Evolutionary conservation across 495 filamentous ascomycete genomes (phyloP).

Genomic region (Filosporella fistucella): DNA sequence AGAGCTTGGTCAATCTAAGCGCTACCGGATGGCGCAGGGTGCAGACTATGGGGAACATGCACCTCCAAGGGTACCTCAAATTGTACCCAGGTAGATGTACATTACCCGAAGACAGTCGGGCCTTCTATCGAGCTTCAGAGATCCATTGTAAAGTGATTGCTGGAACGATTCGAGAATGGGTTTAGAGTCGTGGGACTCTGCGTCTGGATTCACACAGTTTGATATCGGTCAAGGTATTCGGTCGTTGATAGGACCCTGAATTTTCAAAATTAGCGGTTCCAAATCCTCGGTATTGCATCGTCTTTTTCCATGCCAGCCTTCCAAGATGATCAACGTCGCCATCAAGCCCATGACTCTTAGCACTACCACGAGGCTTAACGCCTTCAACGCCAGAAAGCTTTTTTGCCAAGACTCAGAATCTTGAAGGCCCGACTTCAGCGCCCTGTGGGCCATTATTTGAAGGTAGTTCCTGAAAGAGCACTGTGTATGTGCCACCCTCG

Average conservation of each 20-base stretch:
- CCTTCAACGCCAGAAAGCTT: background rate
- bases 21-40: background rate
- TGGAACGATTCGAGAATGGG: background rate
- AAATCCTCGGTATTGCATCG: background rate
- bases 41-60: constrained; percentile 4
- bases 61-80: background rate
- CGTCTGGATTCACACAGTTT: too few relatives aligned
- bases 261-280: background rate
- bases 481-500: too few relatives aligned
- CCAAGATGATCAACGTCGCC: too few relatives aligned
- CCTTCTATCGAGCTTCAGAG: constrained; percentile 7
- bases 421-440: too few relatives aligned
- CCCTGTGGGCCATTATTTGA: too few relatives aligned
- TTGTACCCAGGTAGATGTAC: background rate
- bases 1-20: background rate
- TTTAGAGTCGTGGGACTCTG: background rate
- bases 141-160: background rate
- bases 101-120: constrained; percentile 7
- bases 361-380: background rate
- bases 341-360: too few relatives aligned
- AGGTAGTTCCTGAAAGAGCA: too few relatives aligned
- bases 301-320: background rate
- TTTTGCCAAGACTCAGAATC: too few relatives aligned
- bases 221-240: background rate
- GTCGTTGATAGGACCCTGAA: background rate